Evolutionary conservation across 768 basidiomycete genomes (phyloP), one percentile per base, ranked within the genome.

Genomic region (Xerocomus spinulosus): DNA sequence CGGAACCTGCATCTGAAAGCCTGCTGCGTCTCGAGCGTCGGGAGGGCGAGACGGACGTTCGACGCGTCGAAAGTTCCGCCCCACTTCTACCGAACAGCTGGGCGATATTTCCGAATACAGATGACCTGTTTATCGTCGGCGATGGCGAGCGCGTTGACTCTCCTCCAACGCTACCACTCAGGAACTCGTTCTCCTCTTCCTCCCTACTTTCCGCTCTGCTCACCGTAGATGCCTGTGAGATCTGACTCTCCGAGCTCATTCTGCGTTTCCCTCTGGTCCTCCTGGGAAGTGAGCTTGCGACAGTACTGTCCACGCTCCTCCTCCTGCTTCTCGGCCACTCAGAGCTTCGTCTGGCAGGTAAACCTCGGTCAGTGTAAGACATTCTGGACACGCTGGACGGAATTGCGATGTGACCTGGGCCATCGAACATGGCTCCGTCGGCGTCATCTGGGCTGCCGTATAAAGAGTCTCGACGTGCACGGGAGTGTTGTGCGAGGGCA

Each of bases 331-430:
- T 68, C 26, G 76, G 70, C 74, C 77, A 74, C 26, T 70, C 73
- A 8, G 79, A 78, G 54, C 81, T 82, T 52, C 78, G 74, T 49
- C 83, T 73, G 21, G 70, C 68, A 10, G 69, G 44, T 24, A 54
- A 29, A n/a, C 58, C 53, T 13, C 60, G 64, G 47, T 79, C 82
- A 28, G 76, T 65, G 42, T 82, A 74, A 14, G 84, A 79, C 89
- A 92, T 92, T 47, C 83, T 75, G 7, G 89, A 88, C 14, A 83
- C 78, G 56, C 87, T 88, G 60, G 84, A 89, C 0, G 89, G 89
- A 56, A 87, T 81, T 23, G 76, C 80, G 26, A 70, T 69, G 63
- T 86, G 64, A 17, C 68, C 63, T 5, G 84, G 88, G 0, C 88
- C 88, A 55, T 85, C 83, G 63, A 90, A 92, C 75, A 89, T 81